Percentiles rank a stretch among this genome's conserved stretches.
Conservation (phyloP, 495 filamentous ascomycete species). For the Aspergillus campestris region DNA sequence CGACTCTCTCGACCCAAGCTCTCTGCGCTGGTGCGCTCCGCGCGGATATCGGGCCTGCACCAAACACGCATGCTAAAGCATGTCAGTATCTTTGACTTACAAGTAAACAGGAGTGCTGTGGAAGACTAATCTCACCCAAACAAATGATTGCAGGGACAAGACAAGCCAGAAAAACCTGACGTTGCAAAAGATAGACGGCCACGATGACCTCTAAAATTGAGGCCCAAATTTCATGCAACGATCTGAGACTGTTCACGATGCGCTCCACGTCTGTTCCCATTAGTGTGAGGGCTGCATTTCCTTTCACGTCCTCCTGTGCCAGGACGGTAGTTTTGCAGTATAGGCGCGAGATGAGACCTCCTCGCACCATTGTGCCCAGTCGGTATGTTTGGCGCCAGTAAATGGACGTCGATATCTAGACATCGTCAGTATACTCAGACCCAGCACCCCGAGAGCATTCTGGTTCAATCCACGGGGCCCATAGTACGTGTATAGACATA, state of each 20-base stretch:
- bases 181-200: conserved; percentile 41
- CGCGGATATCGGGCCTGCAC: neutral
- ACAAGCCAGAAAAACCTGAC: conserved; percentile 32
- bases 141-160: conserved; percentile 34
- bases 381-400: conserved; percentile 46
- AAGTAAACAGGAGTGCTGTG: no score
- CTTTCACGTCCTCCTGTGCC: no score
- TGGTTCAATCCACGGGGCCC: no score
- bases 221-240: conserved; percentile 42
- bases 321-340: no score
- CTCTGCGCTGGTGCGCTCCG: conserved; percentile 16
- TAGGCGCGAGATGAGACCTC: conserved; percentile 31
- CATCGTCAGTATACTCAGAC: conserved; percentile 2
- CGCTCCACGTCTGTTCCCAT: conserved; percentile 45
- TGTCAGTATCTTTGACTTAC: neutral
- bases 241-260: conserved; percentile 19
- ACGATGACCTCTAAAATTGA: conserved; percentile 40
- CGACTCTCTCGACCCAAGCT: conserved; percentile 28
- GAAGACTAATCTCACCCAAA: conserved; percentile 6
- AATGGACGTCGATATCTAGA: conserved; percentile 30
- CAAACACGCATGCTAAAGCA: neutral
- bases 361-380: conserved; percentile 42
- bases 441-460: no score
- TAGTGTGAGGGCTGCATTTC: conserved; percentile 34
- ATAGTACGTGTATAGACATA: conserved; percentile 11